Evolutionary conservation across 805 yeast species (phyloP).

Genomic region (Saturnispora galanensis): DNA sequence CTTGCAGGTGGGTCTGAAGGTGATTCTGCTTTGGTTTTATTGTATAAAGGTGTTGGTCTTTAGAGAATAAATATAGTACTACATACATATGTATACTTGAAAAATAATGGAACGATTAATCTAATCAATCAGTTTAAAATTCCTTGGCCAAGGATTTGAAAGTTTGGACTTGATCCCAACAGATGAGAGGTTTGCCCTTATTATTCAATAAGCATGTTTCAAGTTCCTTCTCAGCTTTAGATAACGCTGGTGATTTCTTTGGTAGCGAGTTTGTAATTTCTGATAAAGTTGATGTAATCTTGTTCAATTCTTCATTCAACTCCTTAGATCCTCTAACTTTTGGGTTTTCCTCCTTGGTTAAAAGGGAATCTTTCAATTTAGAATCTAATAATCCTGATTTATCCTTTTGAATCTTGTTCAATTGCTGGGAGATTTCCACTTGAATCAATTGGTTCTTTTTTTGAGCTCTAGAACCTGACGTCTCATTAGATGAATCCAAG

Average conservation of each 20-base stretch:
- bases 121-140: conserved; percentile 3
- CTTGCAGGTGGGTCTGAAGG: conserved; percentile 98
- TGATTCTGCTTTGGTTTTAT: conserved; percentile 83
- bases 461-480: conserved; percentile 44
- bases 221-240: conserved; percentile 40
- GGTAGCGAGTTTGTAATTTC: conserved; percentile 24
- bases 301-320: conserved; percentile 26
- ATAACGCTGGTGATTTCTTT: conserved; percentile 30
- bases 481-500: conserved; percentile 78
- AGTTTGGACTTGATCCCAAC: conserved; percentile 70
- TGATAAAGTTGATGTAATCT: conserved; percentile 27
- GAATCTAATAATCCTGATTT: conserved; percentile 43
- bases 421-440: conserved; percentile 50
- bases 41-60: conserved; percentile 76
- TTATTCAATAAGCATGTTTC: conserved; percentile 53
- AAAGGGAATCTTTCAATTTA: conserved; percentile 35
- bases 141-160: conserved; percentile 47
- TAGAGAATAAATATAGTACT: conserved; percentile 14
- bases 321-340: conserved; percentile 16
- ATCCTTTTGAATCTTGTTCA: conserved; percentile 43
- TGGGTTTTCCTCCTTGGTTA: conserved; percentile 26
- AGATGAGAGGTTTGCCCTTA: conserved; percentile 58
- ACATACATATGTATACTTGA: not conserved
- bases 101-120: not conserved
- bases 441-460: conserved; percentile 57